Conservation (phyloP, 805 yeast genomes). For the Starmerella lactis-condensi region DNA sequence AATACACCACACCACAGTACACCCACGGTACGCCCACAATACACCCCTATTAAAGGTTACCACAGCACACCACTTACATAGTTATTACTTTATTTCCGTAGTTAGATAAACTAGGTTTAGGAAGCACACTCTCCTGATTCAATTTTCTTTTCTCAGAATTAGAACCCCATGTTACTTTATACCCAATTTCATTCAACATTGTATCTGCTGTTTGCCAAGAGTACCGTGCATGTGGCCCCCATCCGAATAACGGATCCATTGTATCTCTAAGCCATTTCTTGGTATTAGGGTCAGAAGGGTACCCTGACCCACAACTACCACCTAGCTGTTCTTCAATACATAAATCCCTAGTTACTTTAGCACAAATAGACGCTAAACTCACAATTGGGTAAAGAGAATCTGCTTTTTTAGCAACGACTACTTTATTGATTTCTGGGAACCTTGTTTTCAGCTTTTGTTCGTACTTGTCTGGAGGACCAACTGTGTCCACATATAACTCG, state of each 20-base stretch:
- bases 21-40: no score
- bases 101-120: slow-evolving; percentile 4
- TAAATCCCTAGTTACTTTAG: slow-evolving; percentile 84
- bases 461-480: slow-evolving; percentile 81
- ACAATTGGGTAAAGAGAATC: slow-evolving; percentile 85
- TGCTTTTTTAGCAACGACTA: slow-evolving; percentile 86
- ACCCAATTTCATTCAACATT: slow-evolving; percentile 36
- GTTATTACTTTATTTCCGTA: neutral
- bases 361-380: slow-evolving; percentile 85
- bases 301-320: slow-evolving; percentile 65
- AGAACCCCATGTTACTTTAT: slow-evolving; percentile 44
- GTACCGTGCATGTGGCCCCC: slow-evolving; percentile 61
- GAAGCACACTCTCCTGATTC: slow-evolving; percentile 4
- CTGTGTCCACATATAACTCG: slow-evolving; percentile 82
- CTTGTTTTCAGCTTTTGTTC: slow-evolving; percentile 49
- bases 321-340: slow-evolving; percentile 26
- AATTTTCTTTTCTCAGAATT: slow-evolving; percentile 1
- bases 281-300: slow-evolving; percentile 85
- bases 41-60: no score
- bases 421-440: slow-evolving; percentile 45
- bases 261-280: slow-evolving; percentile 47
- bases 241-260: slow-evolving; percentile 65
- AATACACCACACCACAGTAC: no score
- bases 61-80: neutral
- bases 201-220: slow-evolving; percentile 92